phyloP scores from a whole-genome alignment of 1,284 basidiomycete genomes.

The Cryptococcus sp. region DNA sequence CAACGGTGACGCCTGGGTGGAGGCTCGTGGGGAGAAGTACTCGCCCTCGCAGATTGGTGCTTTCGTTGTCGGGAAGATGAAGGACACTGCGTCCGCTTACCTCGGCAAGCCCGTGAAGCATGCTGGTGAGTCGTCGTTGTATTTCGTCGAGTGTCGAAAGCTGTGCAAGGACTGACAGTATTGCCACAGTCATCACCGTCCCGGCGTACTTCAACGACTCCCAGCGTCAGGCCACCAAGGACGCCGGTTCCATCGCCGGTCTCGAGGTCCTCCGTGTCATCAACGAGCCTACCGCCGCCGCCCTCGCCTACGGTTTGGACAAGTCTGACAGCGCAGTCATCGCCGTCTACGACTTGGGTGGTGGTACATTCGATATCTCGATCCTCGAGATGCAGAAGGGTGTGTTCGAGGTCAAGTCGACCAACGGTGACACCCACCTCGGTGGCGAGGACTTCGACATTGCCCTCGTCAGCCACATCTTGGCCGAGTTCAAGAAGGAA shows the following conservation, averaged over 20 bases:
- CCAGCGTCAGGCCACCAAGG: constrained; percentile 95
- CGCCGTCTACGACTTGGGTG: constrained; percentile 94
- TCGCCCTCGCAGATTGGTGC: constrained; percentile 65
- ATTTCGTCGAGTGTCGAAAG: not conserved
- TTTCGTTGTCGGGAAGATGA: constrained; percentile 90
- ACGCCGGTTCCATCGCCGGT: constrained; percentile 94
- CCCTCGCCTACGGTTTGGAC: constrained; percentile 93
- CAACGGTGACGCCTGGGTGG: constrained; percentile 67
- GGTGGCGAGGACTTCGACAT: constrained; percentile 99
- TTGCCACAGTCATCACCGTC: constrained; percentile 77
- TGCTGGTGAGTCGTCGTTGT: constrained; percentile 51
- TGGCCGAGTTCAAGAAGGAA: constrained; percentile 94
- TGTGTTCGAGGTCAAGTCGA: constrained; percentile 99
- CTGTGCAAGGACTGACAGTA: constrained; percentile 54
- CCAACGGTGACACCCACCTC: constrained; percentile 97
- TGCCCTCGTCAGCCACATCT: constrained; percentile 78
- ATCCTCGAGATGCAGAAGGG: constrained; percentile 99
- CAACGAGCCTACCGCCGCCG: constrained; percentile 97
- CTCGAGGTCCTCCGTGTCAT: constrained; percentile 97
- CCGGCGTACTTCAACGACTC: constrained; percentile 99
- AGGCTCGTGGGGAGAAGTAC: constrained; percentile 61
- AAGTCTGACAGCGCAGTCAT: constrained; percentile 75
- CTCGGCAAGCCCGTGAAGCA: constrained; percentile 91
- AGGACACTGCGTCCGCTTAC: constrained; percentile 88
- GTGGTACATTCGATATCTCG: constrained; percentile 96